These are phyloP conservation scores for Lenwebbia sp. DNA, from an alignment of 345 rosid genomes.

Conservation along the genomic window DNA sequence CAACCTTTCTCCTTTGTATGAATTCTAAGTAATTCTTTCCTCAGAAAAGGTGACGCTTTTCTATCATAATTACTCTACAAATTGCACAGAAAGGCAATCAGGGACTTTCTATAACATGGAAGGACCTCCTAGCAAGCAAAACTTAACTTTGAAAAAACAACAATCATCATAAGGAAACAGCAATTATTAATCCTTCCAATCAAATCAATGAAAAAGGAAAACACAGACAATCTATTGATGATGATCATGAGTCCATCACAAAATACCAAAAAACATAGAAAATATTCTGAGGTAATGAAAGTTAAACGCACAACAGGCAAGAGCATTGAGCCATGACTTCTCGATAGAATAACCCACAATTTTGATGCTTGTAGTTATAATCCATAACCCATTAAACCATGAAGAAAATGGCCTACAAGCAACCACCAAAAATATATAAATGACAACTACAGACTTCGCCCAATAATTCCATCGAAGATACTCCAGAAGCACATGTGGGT, in stretches of 20 bases:
- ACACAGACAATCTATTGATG: neutral
- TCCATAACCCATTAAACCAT: neutral
- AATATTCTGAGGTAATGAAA: neutral
- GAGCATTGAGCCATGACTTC: neutral
- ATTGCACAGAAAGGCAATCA: slow-evolving; percentile 1
- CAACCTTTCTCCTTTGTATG: slow-evolving; percentile 55
- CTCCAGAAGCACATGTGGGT: neutral
- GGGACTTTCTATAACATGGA: neutral
- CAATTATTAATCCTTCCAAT: neutral
- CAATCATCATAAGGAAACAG: neutral
- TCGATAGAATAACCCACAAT: neutral
- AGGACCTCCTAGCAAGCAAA: neutral
- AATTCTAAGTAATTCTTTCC: slow-evolving; percentile 64
- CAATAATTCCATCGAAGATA: neutral
- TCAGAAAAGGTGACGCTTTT: slow-evolving; percentile 51
- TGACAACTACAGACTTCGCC: neutral
- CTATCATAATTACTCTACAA: slow-evolving; percentile 35
- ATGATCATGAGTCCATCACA: neutral
- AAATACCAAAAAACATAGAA: neutral
- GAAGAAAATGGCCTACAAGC: neutral
- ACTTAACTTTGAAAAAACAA: neutral
- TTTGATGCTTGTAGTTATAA: neutral
- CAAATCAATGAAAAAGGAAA: neutral
- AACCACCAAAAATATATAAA: neutral
- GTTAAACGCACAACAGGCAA: neutral